These are phyloP conservation scores for Verticillium klebahnii DNA, from an alignment of 2,329 filamentous ascomycete species.

Conservation along the genomic window DNA sequence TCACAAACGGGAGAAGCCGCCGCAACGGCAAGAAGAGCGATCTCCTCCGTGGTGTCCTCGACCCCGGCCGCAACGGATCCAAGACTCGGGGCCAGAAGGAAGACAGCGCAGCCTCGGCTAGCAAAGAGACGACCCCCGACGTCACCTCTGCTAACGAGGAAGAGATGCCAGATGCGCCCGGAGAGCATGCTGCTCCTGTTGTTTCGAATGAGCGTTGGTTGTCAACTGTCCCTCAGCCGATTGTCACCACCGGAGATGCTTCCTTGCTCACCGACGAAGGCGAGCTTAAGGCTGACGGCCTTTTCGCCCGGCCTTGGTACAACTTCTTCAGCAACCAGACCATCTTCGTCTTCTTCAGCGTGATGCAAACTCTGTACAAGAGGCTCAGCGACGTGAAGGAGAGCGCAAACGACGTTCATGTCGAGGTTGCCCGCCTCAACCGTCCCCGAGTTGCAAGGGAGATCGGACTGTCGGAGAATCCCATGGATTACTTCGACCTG, in stretches of 20 bases:
- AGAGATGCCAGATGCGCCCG: slow-evolving; percentile 59
- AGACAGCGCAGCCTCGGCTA: slow-evolving; percentile 70
- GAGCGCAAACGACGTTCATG: slow-evolving; percentile 66
- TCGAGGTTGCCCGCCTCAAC: slow-evolving; percentile 69
- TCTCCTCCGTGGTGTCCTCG: slow-evolving; percentile 80
- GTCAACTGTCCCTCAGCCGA: slow-evolving; percentile 53
- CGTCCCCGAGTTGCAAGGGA: slow-evolving; percentile 76
- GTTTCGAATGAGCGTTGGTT: slow-evolving; percentile 61
- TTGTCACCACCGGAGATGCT: slow-evolving; percentile 50
- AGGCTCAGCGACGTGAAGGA: slow-evolving; percentile 80
- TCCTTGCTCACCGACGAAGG: slow-evolving; percentile 53
- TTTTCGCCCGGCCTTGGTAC: slow-evolving; percentile 75
- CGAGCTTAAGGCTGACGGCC: slow-evolving; percentile 70
- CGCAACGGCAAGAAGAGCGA: slow-evolving; percentile 74
- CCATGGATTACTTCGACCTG: slow-evolving; percentile 70
- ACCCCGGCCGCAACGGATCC: slow-evolving; percentile 68
- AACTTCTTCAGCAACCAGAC: slow-evolving; percentile 90
- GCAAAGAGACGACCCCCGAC: slow-evolving; percentile 87
- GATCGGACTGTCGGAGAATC: slow-evolving; percentile 77
- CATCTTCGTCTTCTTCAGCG: slow-evolving; percentile 90
- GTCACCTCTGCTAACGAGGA: slow-evolving; percentile 73
- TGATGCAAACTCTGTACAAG: slow-evolving; percentile 87
- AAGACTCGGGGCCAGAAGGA: slow-evolving; percentile 70
- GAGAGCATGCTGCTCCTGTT: slow-evolving; percentile 57
- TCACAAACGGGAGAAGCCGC: slow-evolving; percentile 62